A percentile compares a stretch with the other conserved stretches of the same genome.
phyloP scores from a whole-genome alignment of 148 eudicot species.

The Linanthus parryae region DNA sequence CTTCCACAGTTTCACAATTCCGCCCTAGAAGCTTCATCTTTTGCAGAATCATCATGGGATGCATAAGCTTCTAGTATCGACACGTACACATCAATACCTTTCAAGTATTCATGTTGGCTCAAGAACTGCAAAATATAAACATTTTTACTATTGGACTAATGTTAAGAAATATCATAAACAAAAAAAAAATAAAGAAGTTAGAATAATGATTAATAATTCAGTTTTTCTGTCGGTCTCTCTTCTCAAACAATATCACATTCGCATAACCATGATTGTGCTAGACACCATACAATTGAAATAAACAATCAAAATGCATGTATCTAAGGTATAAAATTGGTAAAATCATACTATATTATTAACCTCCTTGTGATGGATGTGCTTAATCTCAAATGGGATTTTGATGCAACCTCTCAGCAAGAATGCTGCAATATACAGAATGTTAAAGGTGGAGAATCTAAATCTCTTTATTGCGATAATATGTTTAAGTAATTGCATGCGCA shows the following conservation, averaged over 20 bases:
- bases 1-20: slow-evolving; percentile 67
- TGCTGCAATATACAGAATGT: too few species aligned
- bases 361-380: too few species aligned
- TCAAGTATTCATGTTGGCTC: slow-evolving; percentile 57
- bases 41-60: slow-evolving; percentile 32
- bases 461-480: too few species aligned
- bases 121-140: slow-evolving; percentile 44
- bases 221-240: neutral
- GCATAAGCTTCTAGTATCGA: slow-evolving; percentile 64
- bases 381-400: too few species aligned
- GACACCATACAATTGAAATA: too few species aligned
- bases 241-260: neutral
- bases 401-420: too few species aligned
- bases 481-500: too few species aligned
- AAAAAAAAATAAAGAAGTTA: neutral
- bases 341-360: too few species aligned
- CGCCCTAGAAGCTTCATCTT: slow-evolving; percentile 36
- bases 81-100: slow-evolving; percentile 57
- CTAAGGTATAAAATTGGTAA: too few species aligned
- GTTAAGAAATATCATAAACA: neutral
- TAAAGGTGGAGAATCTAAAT: too few species aligned
- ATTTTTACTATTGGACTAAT: slow-evolving; percentile 7
- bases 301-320: too few species aligned
- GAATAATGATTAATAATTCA: neutral
- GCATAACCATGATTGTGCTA: too few species aligned